Evolutionary conservation across 139 green algal genomes (phyloP), one percentile per base, ranked within the genome.

Genomic region (Cymbomonas tetramitiformis): DNA sequence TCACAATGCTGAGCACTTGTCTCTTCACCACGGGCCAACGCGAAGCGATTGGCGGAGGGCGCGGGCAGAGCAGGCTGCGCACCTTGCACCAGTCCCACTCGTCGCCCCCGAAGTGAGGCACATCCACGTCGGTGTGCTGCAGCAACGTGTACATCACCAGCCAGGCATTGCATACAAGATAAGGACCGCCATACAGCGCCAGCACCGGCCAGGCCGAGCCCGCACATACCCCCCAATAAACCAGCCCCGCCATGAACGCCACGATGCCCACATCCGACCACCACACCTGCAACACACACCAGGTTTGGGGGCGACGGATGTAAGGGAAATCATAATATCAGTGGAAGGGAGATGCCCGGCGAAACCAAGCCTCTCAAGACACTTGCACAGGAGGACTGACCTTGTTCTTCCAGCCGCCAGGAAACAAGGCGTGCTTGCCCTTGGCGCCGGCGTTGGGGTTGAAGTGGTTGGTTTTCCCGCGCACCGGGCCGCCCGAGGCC

Each of bases 111-210:
- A 58, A 71, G 46, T 71, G 64, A 26, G 64, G 56, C 25, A 71
- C 50, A 48, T 71, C 64, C 33, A 71, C 64, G 50, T 71, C 64
- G 23, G 64, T 71, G 64, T 71, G 64, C 56, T 71, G 64, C 33
- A 71, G 52, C 64, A 56, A 71, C 24, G 64, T 71, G 64, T 71
- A 71, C 46, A 66, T 36, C 7, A 71, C 64, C 21, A 71, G 57
- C 64, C 64, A 71, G 52, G 61, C 61, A 56, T 71, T 71, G 29
- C 25, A 50, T 24, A 51, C 46, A n/a, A 71, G 31, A 31, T 71
- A 71, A 25, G 64, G 64, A 2, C 46, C 56, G 2, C 46, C 6
- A 48, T 71, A 71, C 8, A 67, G 40, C 25, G 39, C 55, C 5
- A 41, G 8, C 8, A 52, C 55, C 28, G 55, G 46, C 31, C 21